These are phyloP conservation scores for Neurospora sp. DNA, from an alignment of 495 filamentous ascomycete species.

Conservation along the genomic window DNA sequence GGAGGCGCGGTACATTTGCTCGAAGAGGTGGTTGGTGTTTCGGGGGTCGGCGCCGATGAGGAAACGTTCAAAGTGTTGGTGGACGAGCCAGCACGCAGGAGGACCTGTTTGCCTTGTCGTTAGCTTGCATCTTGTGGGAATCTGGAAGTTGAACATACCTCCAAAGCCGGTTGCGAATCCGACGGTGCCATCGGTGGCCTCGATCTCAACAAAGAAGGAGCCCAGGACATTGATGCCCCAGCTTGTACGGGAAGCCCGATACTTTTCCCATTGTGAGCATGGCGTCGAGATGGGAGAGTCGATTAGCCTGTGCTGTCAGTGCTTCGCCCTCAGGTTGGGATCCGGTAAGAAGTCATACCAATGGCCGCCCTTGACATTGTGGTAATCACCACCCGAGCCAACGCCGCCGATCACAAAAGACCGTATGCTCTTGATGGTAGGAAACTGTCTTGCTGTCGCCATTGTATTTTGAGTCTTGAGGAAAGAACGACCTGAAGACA, in stretches of 20 bases:
- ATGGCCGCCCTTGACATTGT: slow-evolving; percentile 88
- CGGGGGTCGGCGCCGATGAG: slow-evolving; percentile 80
- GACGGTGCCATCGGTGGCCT: slow-evolving; percentile 77
- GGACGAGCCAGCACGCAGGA: slow-evolving; percentile 84
- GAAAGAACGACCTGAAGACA: not conserved
- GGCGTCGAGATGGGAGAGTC: slow-evolving; percentile 86
- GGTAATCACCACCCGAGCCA: slow-evolving; percentile 83
- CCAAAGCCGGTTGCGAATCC: slow-evolving; percentile 92
- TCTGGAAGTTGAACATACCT: slow-evolving; percentile 32
- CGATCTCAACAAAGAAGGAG: slow-evolving; percentile 88
- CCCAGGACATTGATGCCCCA: slow-evolving; percentile 95
- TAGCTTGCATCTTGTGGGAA: not conserved
- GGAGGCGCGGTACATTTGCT: slow-evolving; percentile 89
- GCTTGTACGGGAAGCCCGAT: slow-evolving; percentile 74
- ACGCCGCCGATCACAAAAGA: slow-evolving; percentile 80
- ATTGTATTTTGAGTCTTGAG: slow-evolving; percentile 14
- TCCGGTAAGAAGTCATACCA: slow-evolving; percentile 38
- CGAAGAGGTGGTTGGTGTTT: slow-evolving; percentile 79
- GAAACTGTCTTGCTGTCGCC: slow-evolving; percentile 44
- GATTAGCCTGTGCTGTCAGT: slow-evolving; percentile 48
- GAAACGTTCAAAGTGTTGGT: slow-evolving; percentile 86
- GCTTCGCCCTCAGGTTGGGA: no score
- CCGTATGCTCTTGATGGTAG: slow-evolving; percentile 67
- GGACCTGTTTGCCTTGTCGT: slow-evolving; percentile 37
- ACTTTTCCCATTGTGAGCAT: slow-evolving; percentile 80